Conservation (phyloP, 2,329 filamentous ascomycete species). For the Cladorrhinum sp. region DNA sequence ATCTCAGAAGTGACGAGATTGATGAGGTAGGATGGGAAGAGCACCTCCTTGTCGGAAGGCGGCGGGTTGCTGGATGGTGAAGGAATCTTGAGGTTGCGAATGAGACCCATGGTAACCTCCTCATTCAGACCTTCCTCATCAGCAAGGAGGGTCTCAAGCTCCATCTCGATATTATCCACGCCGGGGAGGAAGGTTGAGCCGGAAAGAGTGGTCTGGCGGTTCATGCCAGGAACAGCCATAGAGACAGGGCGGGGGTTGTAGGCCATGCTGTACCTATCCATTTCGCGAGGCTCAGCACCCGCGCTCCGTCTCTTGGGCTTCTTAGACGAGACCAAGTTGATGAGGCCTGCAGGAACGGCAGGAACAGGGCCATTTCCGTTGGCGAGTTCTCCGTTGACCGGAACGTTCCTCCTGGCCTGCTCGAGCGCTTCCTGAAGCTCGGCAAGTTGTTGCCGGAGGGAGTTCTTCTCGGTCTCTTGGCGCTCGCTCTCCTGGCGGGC, state of each 20-base stretch:
- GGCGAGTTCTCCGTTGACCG: conserved; percentile 65
- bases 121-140: conserved; percentile 96
- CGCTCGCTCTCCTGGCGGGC: conserved; percentile 71
- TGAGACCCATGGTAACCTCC: conserved; percentile 93
- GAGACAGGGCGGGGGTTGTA: conserved; percentile 96
- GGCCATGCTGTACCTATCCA: conserved; percentile 85
- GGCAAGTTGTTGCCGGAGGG: conserved; percentile 80
- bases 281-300: conserved; percentile 77
- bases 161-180: conserved; percentile 87
- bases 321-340: conserved; percentile 96
- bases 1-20: conserved; percentile 99
- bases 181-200: conserved; percentile 76
- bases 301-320: conserved; percentile 94
- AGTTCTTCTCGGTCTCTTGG: conserved; percentile 81
- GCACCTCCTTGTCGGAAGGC: conserved; percentile 95
- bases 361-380: conserved; percentile 58
- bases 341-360: conserved; percentile 69
- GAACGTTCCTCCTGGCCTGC: conserved; percentile 72
- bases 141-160: conserved; percentile 87
- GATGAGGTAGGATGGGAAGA: conserved; percentile 98
- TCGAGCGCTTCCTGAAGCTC: conserved; percentile 93
- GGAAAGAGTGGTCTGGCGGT: conserved; percentile 63
- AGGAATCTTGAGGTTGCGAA: conserved; percentile 94
- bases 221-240: conserved; percentile 71
- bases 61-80: conserved; percentile 80